A percentile compares a stretch with the other conserved stretches of the same genome.
Evolutionary conservation across 768 basidiomycete species (phyloP).

Genomic region (Thelephora ganbajun): DNA sequence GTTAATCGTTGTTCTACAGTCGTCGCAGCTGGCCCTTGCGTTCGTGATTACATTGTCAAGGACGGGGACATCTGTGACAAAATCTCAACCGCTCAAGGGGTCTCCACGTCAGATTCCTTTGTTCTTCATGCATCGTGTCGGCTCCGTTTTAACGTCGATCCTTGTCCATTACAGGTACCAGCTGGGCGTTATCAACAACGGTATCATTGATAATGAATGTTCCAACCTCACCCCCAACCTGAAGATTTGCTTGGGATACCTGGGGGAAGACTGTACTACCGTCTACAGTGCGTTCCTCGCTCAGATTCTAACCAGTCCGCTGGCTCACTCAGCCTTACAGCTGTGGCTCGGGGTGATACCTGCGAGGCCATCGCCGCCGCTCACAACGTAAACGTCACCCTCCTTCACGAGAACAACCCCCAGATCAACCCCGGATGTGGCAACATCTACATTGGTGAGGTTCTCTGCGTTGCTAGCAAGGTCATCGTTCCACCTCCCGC

Average conservation of each 20-base stretch:
- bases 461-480: constrained; percentile 30
- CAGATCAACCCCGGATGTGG: constrained; percentile 40
- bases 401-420: constrained; percentile 60
- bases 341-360: constrained; percentile 39
- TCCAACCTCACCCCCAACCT: constrained; percentile 39
- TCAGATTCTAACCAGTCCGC: constrained; percentile 19
- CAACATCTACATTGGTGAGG: constrained; percentile 71
- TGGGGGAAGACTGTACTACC: constrained; percentile 44
- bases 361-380: constrained; percentile 35
- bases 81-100: constrained; percentile 47
- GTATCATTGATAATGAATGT: constrained; percentile 36
- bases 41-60: constrained; percentile 45
- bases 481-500: constrained; percentile 31
- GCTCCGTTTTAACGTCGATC: neutral
- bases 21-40: constrained; percentile 26
- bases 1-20: neutral
- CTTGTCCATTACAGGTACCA: constrained; percentile 40
- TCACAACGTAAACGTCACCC: constrained; percentile 33
- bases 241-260: constrained; percentile 46
- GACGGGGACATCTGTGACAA: constrained; percentile 50
- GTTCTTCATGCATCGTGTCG: constrained; percentile 1
- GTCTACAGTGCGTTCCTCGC: constrained; percentile 24
- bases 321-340: constrained; percentile 42
- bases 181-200: constrained; percentile 47
- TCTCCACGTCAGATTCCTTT: constrained; percentile 35